Base-by-base conservation (phyloP, 2,329 filamentous ascomycete genomes). In the Nigrograna mackinnonii region DNA sequence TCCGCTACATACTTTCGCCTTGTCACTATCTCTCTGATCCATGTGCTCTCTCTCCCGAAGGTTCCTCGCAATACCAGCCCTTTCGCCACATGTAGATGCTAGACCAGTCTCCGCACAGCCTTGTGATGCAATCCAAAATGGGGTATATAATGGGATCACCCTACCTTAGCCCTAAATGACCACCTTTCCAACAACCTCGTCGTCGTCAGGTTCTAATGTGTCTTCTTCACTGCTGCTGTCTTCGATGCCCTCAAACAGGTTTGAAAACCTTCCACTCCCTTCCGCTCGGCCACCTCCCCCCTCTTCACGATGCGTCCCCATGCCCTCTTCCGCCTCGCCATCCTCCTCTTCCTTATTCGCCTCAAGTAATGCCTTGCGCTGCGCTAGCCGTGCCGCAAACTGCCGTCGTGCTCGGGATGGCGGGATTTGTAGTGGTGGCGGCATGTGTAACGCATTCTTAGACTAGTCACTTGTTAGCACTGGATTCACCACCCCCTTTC, bases 321-420 rank as follows among this genome's bases (percentile, higher is more conserved):
- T 18, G 2, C 33, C 41, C 2, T 42, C 37, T 16, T 21, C 36
- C 3, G 31, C 41, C 4, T 47, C 36, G 11, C 5, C 32, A 24
- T 40, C 35, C 4, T 30, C 39, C 11, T 31, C 40, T 12, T 51
- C 43, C 4, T 47, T 43, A 4, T 52, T 44, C 1, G 52, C 53
- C 45, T 66, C 60, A 11, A 66, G 50, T 17, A 60, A 47, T 7
- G 62, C 64, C 45, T 72, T 71, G 31, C 68, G 89, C 82, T 59
- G 67, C 3, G 74, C 74, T 12, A 97, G 78, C 11, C 91, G 84
- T 11, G 89, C 88, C n/a, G 91, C 91, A n/a, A 97, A 80, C 67
- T 95, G 90, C 41, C 90, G 79, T 37, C 92, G 84, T 6, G 92
- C 92, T 39, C 92, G 84, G 6, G 90, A 95, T 2, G 92, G 91